Conservation (phyloP, 2,329 filamentous ascomycete species). For the Trichoderma gracile region DNA sequence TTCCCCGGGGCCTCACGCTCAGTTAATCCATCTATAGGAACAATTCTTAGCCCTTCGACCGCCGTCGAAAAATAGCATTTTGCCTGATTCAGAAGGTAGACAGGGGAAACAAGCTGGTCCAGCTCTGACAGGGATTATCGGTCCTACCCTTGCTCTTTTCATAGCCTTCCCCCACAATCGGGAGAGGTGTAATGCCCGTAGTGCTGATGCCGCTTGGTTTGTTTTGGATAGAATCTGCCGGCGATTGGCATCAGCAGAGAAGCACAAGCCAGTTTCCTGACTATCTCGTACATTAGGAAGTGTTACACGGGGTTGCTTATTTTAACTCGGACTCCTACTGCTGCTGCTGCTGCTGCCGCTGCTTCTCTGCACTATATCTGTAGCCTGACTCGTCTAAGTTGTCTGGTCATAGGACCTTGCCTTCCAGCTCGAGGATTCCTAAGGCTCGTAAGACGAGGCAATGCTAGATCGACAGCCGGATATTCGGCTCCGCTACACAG, state of each 20-base stretch:
- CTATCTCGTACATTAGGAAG: no score
- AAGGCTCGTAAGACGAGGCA: neutral
- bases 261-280: neutral
- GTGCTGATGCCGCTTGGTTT: conserved; percentile 11
- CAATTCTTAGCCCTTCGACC: neutral
- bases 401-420: neutral
- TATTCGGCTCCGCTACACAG: conserved; percentile 1
- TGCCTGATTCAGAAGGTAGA: conserved; percentile 18
- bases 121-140: conserved; percentile 17
- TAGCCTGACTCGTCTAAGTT: neutral
- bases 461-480: conserved; percentile 5
- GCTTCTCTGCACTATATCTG: no score
- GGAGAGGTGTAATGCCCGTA: neutral
- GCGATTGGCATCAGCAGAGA: neutral
- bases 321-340: no score
- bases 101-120: neutral
- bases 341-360: no score
- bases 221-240: conserved; percentile 1
- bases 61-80: neutral
- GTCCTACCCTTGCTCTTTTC: conserved; percentile 20
- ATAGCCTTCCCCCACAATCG: conserved; percentile 20
- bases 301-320: no score
- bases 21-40: conserved; percentile 27
- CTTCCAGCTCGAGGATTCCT: neutral
- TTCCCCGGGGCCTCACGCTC: neutral